phyloP scores from a whole-genome alignment of 2,329 filamentous ascomycete genomes.

The Sporothrix pallida region DNA sequence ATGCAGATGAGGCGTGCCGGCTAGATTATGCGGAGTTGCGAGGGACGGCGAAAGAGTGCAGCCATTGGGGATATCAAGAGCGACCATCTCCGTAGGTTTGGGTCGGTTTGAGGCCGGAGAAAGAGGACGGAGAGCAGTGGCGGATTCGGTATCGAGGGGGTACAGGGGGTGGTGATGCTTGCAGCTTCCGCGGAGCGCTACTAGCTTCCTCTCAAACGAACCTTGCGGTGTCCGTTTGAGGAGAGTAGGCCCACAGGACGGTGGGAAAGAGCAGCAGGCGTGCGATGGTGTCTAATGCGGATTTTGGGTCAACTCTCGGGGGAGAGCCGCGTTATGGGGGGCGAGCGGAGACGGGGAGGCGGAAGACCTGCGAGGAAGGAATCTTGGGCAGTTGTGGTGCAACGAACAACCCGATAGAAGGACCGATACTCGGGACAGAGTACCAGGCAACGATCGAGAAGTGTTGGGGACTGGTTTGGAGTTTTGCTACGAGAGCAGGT shows the following conservation, averaged over 20 bases:
- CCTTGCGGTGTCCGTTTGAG: slow-evolving; percentile 91
- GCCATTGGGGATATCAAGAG: slow-evolving; percentile 77
- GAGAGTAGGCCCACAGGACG: slow-evolving; percentile 92
- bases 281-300: slow-evolving; percentile 44
- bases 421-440: slow-evolving; percentile 68
- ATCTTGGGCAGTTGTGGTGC: slow-evolving; percentile 73
- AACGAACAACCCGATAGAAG: slow-evolving; percentile 24
- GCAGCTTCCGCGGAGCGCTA: slow-evolving; percentile 82
- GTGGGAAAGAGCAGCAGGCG: slow-evolving; percentile 80
- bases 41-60: slow-evolving; percentile 83
- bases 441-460: slow-evolving; percentile 74
- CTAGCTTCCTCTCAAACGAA: slow-evolving; percentile 98
- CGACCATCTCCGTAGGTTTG: slow-evolving; percentile 73
- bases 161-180: background rate
- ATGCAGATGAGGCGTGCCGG: slow-evolving; percentile 78
- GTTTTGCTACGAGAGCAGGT: slow-evolving; percentile 7
- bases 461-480: slow-evolving; percentile 39
- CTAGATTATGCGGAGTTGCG: slow-evolving; percentile 72
- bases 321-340: slow-evolving; percentile 83
- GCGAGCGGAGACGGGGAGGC: slow-evolving; percentile 80
- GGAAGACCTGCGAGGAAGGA: slow-evolving; percentile 82
- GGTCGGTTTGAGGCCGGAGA: slow-evolving; percentile 9
- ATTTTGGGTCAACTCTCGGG: slow-evolving; percentile 65
- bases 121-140: background rate
- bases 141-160: background rate